Percentiles rank a stretch among this genome's conserved stretches.
Evolutionary conservation across 2,329 filamentous ascomycete genomes (phyloP).

Genomic region (Sphaceloma murrayae): DNA sequence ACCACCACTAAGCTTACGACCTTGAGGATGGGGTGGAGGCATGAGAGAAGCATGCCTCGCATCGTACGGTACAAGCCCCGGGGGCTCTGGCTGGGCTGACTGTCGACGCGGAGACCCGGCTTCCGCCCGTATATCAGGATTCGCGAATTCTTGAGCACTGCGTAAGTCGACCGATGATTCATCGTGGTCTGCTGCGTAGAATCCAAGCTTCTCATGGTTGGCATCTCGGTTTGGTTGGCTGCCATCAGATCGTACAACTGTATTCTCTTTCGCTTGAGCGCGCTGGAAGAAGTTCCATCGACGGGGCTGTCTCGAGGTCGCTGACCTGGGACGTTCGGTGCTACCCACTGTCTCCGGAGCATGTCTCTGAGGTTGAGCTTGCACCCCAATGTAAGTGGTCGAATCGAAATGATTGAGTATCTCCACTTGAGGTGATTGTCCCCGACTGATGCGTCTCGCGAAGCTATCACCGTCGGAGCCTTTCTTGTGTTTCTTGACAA

Average conservation of each 20-base stretch:
- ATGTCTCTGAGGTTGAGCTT: background rate
- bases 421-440: background rate
- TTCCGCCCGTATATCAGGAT: too few relatives aligned
- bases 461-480: background rate
- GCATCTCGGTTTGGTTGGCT: background rate
- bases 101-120: too few relatives aligned
- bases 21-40: conserved; percentile 25
- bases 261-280: conserved; percentile 30
- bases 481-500: background rate
- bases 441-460: background rate
- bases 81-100: background rate
- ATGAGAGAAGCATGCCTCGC: conserved; percentile 23
- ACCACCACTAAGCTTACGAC: too few relatives aligned
- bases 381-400: conserved; percentile 6
- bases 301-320: conserved; percentile 31
- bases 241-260: conserved; percentile 23
- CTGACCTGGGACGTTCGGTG: conserved; percentile 4
- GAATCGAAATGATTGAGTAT: conserved; percentile 10
- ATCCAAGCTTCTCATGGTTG: background rate
- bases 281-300: conserved; percentile 54
- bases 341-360: background rate
- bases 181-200: background rate
- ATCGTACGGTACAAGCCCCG: conserved; percentile 23
- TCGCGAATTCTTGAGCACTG: conserved; percentile 39
- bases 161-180: conserved; percentile 31